These are phyloP conservation scores for Tricholoma furcatifolium DNA, from an alignment of 768 basidiomycete genomes.

Conservation along the genomic window DNA sequence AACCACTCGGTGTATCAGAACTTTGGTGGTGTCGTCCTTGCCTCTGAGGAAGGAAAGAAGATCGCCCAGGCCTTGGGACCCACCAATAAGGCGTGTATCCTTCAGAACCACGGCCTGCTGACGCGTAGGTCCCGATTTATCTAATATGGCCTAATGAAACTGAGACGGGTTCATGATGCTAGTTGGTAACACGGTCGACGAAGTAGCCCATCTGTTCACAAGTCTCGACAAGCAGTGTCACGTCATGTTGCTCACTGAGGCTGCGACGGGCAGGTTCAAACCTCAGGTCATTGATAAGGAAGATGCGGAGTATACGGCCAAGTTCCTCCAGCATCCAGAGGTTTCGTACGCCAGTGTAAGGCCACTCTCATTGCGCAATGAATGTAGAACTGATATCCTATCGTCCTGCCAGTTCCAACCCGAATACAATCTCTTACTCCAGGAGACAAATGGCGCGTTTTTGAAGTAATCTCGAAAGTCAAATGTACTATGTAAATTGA, in stretches of 20 bases:
- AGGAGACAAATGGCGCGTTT: conserved; percentile 27
- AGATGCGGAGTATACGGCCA: conserved; percentile 25
- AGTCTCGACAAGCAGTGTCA: too few relatives aligned
- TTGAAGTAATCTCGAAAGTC: conserved; percentile 13
- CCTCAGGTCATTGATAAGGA: conserved; percentile 21
- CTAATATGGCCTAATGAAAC: too few relatives aligned
- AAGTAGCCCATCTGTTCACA: conserved; percentile 32
- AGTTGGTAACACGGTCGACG: conserved; percentile 40
- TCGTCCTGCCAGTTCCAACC: conserved; percentile 22
- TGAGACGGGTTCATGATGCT: conserved; percentile 4
- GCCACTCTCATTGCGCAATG: neutral
- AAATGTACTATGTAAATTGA: too few relatives aligned
- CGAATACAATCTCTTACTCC: conserved; percentile 22
- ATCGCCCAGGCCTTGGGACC: conserved; percentile 43
- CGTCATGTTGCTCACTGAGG: too few relatives aligned
- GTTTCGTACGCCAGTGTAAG: conserved; percentile 18
- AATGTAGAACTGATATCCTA: neutral
- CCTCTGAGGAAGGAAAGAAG: conserved; percentile 40
- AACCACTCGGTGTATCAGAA: conserved; percentile 42
- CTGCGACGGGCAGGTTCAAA: conserved; percentile 17
- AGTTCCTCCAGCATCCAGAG: conserved; percentile 19
- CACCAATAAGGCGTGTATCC: conserved; percentile 39
- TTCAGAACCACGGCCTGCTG: conserved; percentile 44
- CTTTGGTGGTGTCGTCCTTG: conserved; percentile 50
- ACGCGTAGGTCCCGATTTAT: conserved; percentile 14